phyloP scores from a whole-genome alignment of 2,329 filamentous ascomycete genomes.

The Exserohilum rostratum region DNA sequence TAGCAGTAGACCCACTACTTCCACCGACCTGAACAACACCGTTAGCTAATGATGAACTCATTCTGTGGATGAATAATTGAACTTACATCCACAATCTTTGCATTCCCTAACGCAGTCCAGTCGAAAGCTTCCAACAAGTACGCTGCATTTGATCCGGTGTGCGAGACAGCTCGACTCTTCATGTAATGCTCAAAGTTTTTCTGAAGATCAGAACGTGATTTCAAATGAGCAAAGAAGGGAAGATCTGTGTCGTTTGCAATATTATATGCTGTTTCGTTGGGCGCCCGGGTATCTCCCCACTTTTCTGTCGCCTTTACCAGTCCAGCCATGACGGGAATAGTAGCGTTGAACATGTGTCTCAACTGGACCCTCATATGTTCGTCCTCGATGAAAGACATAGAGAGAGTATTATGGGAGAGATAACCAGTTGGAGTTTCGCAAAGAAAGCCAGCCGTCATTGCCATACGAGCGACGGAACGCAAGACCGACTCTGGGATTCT shows the following conservation, averaged over 20 bases:
- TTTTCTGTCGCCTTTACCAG: constrained; percentile 8
- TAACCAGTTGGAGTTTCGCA: neutral
- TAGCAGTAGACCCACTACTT: neutral
- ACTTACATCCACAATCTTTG: constrained; percentile 1
- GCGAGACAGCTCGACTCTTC: constrained; percentile 1
- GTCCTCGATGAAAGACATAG: neutral
- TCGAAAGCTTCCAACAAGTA: constrained; percentile 1
- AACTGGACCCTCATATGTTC: neutral
- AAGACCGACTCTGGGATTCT: constrained; percentile 5
- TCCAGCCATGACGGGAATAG: neutral
- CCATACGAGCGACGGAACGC: neutral
- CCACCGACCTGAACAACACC: neutral
- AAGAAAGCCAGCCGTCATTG: constrained; percentile 1
- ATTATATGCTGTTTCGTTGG: constrained; percentile 11
- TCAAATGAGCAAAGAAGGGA: constrained; percentile 10
- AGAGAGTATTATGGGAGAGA: neutral
- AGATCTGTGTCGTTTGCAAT: constrained; percentile 8
- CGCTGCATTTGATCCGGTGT: constrained; percentile 1
- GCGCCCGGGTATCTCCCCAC: constrained; percentile 5
- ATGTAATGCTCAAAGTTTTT: constrained; percentile 2
- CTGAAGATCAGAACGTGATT: neutral
- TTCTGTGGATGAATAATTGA: neutral
- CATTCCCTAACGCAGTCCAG: neutral
- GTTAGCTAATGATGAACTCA: neutral
- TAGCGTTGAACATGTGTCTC: neutral